Percentiles rank a stretch among this genome's conserved stretches.
Evolutionary conservation across 768 basidiomycete genomes (phyloP).

Genomic region (Pleurotus ostreatus): DNA sequence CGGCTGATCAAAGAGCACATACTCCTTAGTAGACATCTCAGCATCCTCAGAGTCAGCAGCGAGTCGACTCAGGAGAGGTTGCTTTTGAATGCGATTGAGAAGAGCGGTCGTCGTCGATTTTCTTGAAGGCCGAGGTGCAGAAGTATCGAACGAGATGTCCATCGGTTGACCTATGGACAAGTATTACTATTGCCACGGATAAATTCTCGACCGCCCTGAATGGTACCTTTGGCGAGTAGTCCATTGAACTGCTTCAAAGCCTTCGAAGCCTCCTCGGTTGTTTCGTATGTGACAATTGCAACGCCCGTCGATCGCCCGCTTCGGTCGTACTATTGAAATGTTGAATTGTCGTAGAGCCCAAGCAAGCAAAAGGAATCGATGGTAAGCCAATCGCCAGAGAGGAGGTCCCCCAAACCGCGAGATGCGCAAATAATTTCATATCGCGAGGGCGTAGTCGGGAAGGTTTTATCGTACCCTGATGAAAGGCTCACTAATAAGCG

Average conservation of each 20-base stretch:
- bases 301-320: conserved; percentile 89
- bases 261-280: conserved; percentile 68
- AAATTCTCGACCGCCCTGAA: not conserved
- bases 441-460: conserved; percentile 54
- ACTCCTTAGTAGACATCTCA: conserved; percentile 34
- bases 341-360: conserved; percentile 21
- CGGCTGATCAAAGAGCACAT: conserved; percentile 15
- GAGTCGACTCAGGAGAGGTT: conserved; percentile 64
- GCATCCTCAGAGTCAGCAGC: conserved; percentile 39
- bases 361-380: conserved; percentile 25
- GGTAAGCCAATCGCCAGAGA: conserved; percentile 33
- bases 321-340: conserved; percentile 80
- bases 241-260: conserved; percentile 87
- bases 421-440: conserved; percentile 39
- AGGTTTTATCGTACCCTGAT: conserved; percentile 89
- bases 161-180: conserved; percentile 67
- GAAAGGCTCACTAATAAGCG: conserved; percentile 86
- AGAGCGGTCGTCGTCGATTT: conserved; percentile 59
- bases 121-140: conserved; percentile 35
- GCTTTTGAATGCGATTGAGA: conserved; percentile 72
- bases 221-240: conserved; percentile 80
- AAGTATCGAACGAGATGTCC: conserved; percentile 58
- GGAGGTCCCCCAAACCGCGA: conserved; percentile 25
- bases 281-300: conserved; percentile 79
- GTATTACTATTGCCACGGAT: not conserved